A percentile compares a stretch with the other conserved stretches of the same genome.
Conservation (phyloP, 1,284 basidiomycete genomes). For the Irpex rosettiformis region DNA sequence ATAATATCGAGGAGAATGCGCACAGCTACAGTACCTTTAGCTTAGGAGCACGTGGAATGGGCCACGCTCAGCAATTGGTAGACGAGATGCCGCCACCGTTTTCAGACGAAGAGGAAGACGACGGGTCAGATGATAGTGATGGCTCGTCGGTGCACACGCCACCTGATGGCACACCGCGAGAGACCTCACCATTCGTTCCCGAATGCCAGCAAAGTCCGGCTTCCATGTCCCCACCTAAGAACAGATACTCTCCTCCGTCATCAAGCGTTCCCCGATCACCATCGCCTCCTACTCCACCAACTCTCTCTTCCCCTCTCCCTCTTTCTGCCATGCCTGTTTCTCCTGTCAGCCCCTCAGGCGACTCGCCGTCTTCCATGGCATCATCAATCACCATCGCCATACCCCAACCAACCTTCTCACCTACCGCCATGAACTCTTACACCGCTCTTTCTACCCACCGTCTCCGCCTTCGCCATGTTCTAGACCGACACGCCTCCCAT, state of each 20-base stretch:
- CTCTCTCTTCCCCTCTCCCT: slow-evolving; percentile 14
- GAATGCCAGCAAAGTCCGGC: neutral
- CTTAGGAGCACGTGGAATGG: neutral
- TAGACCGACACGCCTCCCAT: slow-evolving; percentile 34
- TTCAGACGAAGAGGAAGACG: slow-evolving; percentile 31
- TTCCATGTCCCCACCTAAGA: neutral
- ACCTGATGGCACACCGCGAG: slow-evolving; percentile 30
- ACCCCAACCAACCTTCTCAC: slow-evolving; percentile 17
- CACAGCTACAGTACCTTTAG: neutral
- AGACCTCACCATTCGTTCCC: slow-evolving; percentile 8
- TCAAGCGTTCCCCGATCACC: neutral
- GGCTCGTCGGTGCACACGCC: slow-evolving; percentile 57
- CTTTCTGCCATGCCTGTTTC: slow-evolving; percentile 14
- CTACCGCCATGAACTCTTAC: slow-evolving; percentile 31
- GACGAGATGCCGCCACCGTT: slow-evolving; percentile 19
- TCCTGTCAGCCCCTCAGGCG: neutral
- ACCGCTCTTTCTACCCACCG: slow-evolving; percentile 34
- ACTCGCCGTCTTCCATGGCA: neutral
- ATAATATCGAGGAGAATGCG: too few relatives aligned
- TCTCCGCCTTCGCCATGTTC: slow-evolving; percentile 38
- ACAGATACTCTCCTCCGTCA: neutral
- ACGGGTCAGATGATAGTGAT: slow-evolving; percentile 26
- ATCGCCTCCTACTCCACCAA: slow-evolving; percentile 8
- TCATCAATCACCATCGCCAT: neutral
- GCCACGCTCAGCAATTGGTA: neutral